phyloP scores from a whole-genome alignment of 352 stramenopile species.

The Phytopythium mirpurense region DNA sequence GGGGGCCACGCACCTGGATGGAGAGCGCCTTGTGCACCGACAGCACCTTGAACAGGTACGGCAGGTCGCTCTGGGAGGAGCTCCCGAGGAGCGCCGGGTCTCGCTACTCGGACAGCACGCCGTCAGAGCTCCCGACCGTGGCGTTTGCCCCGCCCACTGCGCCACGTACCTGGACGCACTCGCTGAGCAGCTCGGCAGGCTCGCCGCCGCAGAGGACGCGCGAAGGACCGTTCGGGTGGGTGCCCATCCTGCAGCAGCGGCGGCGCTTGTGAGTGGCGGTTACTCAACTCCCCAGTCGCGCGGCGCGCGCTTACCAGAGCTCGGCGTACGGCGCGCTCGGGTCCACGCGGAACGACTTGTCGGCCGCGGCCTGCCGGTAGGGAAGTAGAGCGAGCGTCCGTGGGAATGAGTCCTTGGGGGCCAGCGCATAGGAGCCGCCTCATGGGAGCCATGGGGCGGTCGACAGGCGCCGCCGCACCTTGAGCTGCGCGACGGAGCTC shows the following conservation, averaged over 20 bases:
- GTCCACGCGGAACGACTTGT: constrained; percentile 42
- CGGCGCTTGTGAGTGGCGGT: not conserved
- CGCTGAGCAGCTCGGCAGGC: constrained; percentile 51
- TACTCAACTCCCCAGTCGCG: no score
- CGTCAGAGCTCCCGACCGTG: not conserved
- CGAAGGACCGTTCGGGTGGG: constrained; percentile 91
- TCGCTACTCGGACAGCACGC: constrained; percentile 13
- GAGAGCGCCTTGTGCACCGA: constrained; percentile 96
- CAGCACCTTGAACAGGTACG: constrained; percentile 99
- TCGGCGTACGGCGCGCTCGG: constrained; percentile 71
- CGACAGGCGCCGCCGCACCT: constrained; percentile 30
- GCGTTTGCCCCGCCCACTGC: not conserved
- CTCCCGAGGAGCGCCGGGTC: constrained; percentile 34
- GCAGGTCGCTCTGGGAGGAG: constrained; percentile 72
- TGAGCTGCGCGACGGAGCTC: constrained; percentile 85
- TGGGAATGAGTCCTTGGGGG: not conserved
- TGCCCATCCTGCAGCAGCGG: constrained; percentile 81
- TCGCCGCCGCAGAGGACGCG: constrained; percentile 45
- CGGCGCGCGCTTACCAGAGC: constrained; percentile 79
- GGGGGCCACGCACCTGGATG: constrained; percentile 82
- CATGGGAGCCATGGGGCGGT: not conserved
- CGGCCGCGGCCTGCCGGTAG: constrained; percentile 28
- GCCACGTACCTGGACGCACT: constrained; percentile 49
- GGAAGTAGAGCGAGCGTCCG: no score
- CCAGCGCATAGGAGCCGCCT: no score